A percentile compares a stretch with the other conserved stretches of the same genome.
Evolutionary conservation across 2,329 filamentous ascomycete genomes (phyloP).

Genomic region (Colletotrichum tabaci): DNA sequence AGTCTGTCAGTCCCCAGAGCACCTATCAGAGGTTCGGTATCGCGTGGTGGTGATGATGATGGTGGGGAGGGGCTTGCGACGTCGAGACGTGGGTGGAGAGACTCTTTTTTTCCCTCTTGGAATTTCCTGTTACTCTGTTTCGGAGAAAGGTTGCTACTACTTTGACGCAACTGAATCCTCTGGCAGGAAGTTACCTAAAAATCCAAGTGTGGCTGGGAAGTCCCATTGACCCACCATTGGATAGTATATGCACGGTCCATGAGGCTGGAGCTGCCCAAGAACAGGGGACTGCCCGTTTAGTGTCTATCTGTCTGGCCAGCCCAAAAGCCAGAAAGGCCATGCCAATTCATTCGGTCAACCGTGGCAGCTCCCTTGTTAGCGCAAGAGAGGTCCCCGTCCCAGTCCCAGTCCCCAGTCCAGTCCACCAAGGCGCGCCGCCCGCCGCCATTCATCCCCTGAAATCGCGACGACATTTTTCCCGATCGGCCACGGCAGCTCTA

Average conservation of each 20-base stretch:
- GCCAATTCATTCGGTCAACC: conserved; percentile 31
- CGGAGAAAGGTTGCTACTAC: conserved; percentile 12
- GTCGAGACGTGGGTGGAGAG: conserved; percentile 9
- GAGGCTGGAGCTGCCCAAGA: conserved; percentile 33
- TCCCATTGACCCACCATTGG: neutral
- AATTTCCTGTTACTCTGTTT: neutral
- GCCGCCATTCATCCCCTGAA: conserved; percentile 34
- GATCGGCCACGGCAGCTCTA: conserved; percentile 30
- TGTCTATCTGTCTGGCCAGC: neutral
- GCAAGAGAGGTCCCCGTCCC: conserved; percentile 3
- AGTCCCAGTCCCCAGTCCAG: neutral
- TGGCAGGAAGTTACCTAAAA: conserved; percentile 28
- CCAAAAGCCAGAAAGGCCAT: neutral
- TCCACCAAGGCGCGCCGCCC: conserved; percentile 33
- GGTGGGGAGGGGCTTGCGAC: conserved; percentile 7
- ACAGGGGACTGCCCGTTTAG: conserved; percentile 6
- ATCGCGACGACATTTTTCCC: conserved; percentile 43
- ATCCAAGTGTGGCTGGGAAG: conserved; percentile 37
- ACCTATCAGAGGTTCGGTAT: neutral
- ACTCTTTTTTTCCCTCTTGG: neutral
- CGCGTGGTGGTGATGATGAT: neutral
- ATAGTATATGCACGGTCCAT: conserved; percentile 2
- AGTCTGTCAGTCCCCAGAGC: conserved; percentile 3
- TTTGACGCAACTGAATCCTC: conserved; percentile 28
- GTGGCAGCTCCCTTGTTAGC: conserved; percentile 37